phyloP scores from a whole-genome alignment of 225 moss, liverwort and hornwort genomes.

The Climacium dendroides region DNA sequence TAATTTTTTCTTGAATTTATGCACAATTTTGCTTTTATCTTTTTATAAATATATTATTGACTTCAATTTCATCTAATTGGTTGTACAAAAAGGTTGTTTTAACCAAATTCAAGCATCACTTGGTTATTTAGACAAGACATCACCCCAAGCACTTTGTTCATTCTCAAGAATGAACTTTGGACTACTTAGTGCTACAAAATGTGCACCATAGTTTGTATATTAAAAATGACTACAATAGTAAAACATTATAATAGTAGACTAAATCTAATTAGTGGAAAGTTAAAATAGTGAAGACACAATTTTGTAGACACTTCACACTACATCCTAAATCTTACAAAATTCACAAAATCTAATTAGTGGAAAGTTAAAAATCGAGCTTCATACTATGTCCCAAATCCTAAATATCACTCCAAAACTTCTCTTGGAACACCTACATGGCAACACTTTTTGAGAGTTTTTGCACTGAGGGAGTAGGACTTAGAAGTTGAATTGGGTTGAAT shows the following conservation, averaged over 20 bases:
- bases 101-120: background rate
- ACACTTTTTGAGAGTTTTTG: background rate
- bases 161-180: background rate
- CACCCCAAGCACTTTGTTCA: background rate
- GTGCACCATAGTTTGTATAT: background rate
- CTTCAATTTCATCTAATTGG: background rate
- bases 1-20: background rate
- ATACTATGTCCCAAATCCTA: background rate
- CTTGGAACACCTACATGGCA: background rate
- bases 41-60: too few species aligned
- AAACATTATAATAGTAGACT: background rate
- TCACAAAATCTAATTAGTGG: rapidly evolving
- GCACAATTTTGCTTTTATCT: background rate
- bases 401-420: rapidly evolving
- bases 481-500: background rate
- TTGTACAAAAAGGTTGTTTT: too few species aligned
- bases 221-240: background rate
- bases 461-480: rapidly evolving
- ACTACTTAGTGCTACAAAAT: rapidly evolving
- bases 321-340: rapidly evolving
- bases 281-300: too few species aligned
- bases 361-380: background rate
- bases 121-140: background rate
- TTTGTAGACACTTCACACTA: background rate
- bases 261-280: rapidly evolving